These are phyloP conservation scores for Allomyces javanicus DNA, from an alignment of 192 early-diverging fungal genomes.

Conservation along the genomic window DNA sequence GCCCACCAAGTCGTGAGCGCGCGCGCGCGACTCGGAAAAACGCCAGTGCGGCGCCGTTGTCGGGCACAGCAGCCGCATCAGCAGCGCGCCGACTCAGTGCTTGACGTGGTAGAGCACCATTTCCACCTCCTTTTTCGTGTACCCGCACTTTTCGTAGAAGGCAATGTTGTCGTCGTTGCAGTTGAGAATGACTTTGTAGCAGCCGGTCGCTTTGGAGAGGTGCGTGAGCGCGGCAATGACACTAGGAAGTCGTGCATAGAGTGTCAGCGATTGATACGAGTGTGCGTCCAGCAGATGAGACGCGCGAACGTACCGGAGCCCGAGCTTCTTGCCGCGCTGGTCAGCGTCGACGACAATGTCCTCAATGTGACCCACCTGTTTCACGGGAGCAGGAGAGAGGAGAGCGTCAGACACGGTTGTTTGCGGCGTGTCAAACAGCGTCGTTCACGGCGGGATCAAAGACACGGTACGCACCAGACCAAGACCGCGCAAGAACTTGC, in stretches of 20 bases:
- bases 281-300: neutral
- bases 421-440: too few species aligned
- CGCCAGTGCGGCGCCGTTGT: too few species aligned
- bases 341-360: slow-evolving; percentile 62
- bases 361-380: slow-evolving; percentile 74
- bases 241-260: too few species aligned
- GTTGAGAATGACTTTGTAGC: slow-evolving; percentile 77
- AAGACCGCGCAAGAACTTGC: slow-evolving; percentile 69
- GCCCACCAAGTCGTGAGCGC: too few species aligned
- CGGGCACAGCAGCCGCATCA: too few species aligned
- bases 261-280: neutral
- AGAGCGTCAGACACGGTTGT: too few species aligned
- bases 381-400: too few species aligned
- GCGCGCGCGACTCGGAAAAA: too few species aligned
- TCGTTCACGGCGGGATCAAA: too few species aligned
- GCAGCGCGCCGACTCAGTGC: too few species aligned
- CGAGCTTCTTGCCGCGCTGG: slow-evolving; percentile 50
- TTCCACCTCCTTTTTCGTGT: slow-evolving; percentile 52
- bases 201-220: slow-evolving; percentile 50
- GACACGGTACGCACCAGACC: slow-evolving; percentile 35
- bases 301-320: slow-evolving; percentile 17
- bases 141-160: slow-evolving; percentile 84
- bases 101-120: slow-evolving; percentile 40
- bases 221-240: slow-evolving; percentile 25
- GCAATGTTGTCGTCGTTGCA: slow-evolving; percentile 54